Base-by-base conservation (phyloP, 805 yeast species). In the Metschnikowia cerradonensis region DNA sequence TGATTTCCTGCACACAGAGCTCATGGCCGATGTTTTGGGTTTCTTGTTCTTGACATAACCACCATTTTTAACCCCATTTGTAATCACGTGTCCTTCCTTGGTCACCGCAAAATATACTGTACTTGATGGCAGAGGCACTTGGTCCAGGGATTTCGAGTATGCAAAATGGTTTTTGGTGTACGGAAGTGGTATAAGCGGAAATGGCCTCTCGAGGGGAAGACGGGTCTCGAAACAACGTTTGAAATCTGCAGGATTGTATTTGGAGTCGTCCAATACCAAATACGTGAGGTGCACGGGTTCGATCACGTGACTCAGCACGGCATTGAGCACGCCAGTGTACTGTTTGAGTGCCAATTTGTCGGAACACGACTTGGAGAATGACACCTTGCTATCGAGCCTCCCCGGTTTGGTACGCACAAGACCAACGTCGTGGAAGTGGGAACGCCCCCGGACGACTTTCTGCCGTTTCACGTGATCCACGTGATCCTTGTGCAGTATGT, bases 391-490 rank as follows among this genome's bases (percentile, higher is more conserved):
- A 63, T 94, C 98, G 30, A 74, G 64, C 46, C 98, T 67, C 1
- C 99, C 99, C 0, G 98, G 99, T 62, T 94, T 92, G 0, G 98
- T 91, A 54, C 99, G 73, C 1, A 92, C 90, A 7, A 71, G 66
- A 0, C 96, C 96, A 2, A 76, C 66, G 17, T 67, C 59, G 14
- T 67, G 68, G 56, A 80, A 84, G 62, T 80, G 72, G 34, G 77
- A 78, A 37, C 96, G 66, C 0, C 97, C 97, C 59, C 96, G 63
- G 3, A 55, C 45, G 2, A 60, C 8, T 17, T 52, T 53, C 36
- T 43, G 50, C 30, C 41, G 57, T 54, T 62, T 60, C 22, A 50
- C 19, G 14, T 32, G 5, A 32, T n/a, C 34, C 34, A 23, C 8
- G 39, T 36, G 22, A 17, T 42, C 48, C 1, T 8, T 23, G 8